phyloP scores from a whole-genome alignment of 2,329 filamentous ascomycete species.

The Cladosporium colombiae region DNA sequence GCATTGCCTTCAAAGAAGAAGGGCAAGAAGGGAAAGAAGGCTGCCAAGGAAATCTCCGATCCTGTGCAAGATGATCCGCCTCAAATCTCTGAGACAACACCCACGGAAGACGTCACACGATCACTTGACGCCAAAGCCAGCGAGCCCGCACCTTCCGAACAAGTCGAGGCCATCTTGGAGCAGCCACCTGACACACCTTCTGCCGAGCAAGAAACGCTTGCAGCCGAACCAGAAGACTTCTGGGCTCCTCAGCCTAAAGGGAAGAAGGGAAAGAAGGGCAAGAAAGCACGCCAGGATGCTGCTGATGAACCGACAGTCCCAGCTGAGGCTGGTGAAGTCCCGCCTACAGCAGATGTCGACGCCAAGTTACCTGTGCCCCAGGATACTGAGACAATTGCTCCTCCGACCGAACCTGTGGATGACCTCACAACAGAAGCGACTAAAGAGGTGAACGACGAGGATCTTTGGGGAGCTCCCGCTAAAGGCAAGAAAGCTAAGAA shows the following conservation, averaged over 20 bases:
- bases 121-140: neutral
- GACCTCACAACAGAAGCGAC: neutral
- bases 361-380: neutral
- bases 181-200: neutral
- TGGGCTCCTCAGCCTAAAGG: slow-evolving; percentile 5
- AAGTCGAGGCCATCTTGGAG: neutral
- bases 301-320: neutral
- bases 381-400: neutral
- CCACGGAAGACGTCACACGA: neutral
- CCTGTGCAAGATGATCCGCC: neutral
- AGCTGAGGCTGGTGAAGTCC: neutral
- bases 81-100: neutral
- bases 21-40: slow-evolving; percentile 31
- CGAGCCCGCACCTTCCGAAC: neutral
- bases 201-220: neutral
- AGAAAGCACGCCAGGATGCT: slow-evolving; percentile 8
- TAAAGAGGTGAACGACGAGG: slow-evolving; percentile 13
- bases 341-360: neutral
- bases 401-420: neutral
- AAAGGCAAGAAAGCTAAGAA: slow-evolving; percentile 29
- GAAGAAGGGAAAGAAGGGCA: slow-evolving; percentile 27
- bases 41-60: neutral
- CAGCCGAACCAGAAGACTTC: slow-evolving; percentile 1
- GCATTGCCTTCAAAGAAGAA: slow-evolving; percentile 22
- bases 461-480: slow-evolving; percentile 21